Conservation (phyloP, 116 monocot species). For the Zostera marina region DNA sequence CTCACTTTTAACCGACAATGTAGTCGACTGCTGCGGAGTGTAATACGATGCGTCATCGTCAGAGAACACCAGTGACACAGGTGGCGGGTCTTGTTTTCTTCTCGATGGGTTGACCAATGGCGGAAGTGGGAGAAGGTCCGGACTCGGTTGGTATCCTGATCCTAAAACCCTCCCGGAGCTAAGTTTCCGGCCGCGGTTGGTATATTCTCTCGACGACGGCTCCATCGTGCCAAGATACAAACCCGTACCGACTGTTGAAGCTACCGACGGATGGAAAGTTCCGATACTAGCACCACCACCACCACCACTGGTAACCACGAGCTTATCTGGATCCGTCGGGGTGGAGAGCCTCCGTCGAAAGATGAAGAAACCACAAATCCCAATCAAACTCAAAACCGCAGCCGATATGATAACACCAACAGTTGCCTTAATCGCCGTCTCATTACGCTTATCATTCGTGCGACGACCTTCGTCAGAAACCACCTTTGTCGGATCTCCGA, state of each 20-base stretch:
- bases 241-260: constrained; percentile 9
- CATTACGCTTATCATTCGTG: constrained; percentile 1
- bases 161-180: constrained; percentile 25
- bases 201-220: constrained; percentile 13
- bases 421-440: constrained; percentile 6
- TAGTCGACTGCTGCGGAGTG: constrained; percentile 26
- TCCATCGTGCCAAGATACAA: constrained; percentile 72
- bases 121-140: constrained; percentile 70
- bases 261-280: neutral
- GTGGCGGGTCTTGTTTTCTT: neutral
- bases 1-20: constrained; percentile 30
- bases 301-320: constrained; percentile 6
- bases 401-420: constrained; percentile 23
- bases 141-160: constrained; percentile 43
- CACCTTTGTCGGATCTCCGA: constrained; percentile 1
- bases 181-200: constrained; percentile 51
- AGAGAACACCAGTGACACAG: constrained; percentile 15
- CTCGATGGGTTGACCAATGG: constrained; percentile 18
- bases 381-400: constrained; percentile 16
- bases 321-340: constrained; percentile 21
- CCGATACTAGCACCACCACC: constrained; percentile 6
- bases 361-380: constrained; percentile 22
- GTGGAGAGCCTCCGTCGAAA: constrained; percentile 15
- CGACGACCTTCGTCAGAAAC: constrained; percentile 3
- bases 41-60: constrained; percentile 63